phyloP scores from a whole-genome alignment of 257 asterid species.

The Gentiana straminea region DNA sequence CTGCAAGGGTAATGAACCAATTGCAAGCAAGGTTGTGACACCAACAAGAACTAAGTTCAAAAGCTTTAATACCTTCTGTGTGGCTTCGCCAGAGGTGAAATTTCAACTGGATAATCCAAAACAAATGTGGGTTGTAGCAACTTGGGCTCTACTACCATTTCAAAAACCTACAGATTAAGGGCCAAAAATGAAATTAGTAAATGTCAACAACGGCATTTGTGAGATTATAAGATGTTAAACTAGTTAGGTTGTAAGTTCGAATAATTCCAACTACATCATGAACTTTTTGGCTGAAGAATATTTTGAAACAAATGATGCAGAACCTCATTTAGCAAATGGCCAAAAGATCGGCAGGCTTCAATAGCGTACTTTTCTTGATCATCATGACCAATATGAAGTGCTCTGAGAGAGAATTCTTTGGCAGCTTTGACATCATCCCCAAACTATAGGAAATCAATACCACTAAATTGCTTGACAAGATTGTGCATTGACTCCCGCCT shows the following conservation, averaged over 20 bases:
- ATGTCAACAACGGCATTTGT: not conserved
- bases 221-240: not conserved
- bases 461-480: constrained; percentile 84
- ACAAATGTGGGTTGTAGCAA: constrained; percentile 92
- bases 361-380: constrained; percentile 33
- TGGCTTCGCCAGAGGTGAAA: constrained; percentile 96
- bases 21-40: too few relatives aligned
- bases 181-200: not conserved
- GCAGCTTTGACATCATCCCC: constrained; percentile 57
- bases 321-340: constrained; percentile 87
- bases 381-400: constrained; percentile 28
- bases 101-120: constrained; percentile 91
- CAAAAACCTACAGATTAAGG: constrained; percentile 26
- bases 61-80: constrained; percentile 57
- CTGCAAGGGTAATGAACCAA: too few relatives aligned
- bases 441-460: constrained; percentile 58
- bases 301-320: constrained; percentile 4
- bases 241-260: not conserved
- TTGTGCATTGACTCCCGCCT: constrained; percentile 96
- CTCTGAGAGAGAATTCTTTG: constrained; percentile 42
- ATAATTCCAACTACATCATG: not conserved
- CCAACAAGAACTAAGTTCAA: too few relatives aligned
- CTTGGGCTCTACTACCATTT: constrained; percentile 68
- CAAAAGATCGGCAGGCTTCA: constrained; percentile 71
- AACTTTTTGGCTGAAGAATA: not conserved